phyloP scores from a whole-genome alignment of 495 filamentous ascomycete species.

The Chaetomium cochliodes region DNA sequence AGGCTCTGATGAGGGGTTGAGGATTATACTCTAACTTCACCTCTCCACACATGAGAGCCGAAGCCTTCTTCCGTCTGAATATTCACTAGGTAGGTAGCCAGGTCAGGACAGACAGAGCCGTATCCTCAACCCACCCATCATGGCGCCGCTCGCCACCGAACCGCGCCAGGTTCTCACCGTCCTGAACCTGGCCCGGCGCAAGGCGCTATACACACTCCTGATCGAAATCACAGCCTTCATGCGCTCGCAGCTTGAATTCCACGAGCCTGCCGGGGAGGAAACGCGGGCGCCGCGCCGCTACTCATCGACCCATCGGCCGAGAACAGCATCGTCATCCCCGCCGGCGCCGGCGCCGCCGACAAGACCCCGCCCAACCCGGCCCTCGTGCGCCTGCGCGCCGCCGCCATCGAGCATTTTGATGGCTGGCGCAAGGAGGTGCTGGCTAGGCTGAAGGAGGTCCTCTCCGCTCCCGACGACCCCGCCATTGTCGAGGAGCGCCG shows the following conservation, averaged over 20 bases:
- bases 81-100: no score
- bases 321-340: conserved; percentile 20
- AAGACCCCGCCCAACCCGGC: conserved; percentile 30
- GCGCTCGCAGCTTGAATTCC: conserved; percentile 43
- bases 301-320: conserved; percentile 21
- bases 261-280: conserved; percentile 1
- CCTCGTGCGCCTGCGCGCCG: conserved; percentile 35
- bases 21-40: background rate
- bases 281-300: conserved; percentile 2
- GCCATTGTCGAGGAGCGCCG: conserved; percentile 40
- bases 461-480: conserved; percentile 37
- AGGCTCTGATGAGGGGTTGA: background rate
- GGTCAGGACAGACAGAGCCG: no score
- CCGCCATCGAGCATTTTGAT: conserved; percentile 44
- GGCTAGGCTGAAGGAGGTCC: conserved; percentile 39
- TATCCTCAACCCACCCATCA: conserved; percentile 15
- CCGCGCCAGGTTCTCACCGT: conserved; percentile 47
- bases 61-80: background rate
- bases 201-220: conserved; percentile 43
- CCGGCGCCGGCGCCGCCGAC: conserved; percentile 6
- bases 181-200: conserved; percentile 44
- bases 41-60: background rate
- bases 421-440: conserved; percentile 42
- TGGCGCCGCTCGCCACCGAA: conserved; percentile 48
- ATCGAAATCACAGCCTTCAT: conserved; percentile 41